Base-by-base conservation (phyloP, 1,139 yeast genomes). In the Kurtzmaniella quercitrusa region DNA sequence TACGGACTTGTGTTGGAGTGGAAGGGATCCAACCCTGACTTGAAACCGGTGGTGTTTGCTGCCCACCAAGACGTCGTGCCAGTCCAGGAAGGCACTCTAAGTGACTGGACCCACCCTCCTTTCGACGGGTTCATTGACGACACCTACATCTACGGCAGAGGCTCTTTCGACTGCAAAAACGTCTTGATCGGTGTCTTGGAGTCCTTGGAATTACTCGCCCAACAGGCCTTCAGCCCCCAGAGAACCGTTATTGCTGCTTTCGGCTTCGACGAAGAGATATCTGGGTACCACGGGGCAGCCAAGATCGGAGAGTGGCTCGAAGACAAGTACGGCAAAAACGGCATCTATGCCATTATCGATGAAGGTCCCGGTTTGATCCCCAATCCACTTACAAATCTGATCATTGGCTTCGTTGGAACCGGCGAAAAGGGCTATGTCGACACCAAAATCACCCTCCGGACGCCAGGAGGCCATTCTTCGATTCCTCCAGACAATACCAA, bases 391-490 rank as follows among this genome's bases (percentile, higher is more conserved):
- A 47, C 66, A 42, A 51, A 60, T 47, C 54, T 52, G 48, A 51
- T 59, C 46, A 57, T 58, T 45, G 71, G 59, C 17, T 43, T 46
- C 38, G 42, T 17, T 37, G 75, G 78, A 16, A 78, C 81, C 29
- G 79, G 80, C 31, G 93, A 85, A 55, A 84, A 84, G 63, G 93
- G 93, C 0, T 75, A 75, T 50, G 53, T 77, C 41, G 83, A 82
- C 53, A 56, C 75, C 9, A 54, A 59, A 11, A 66, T 81, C 38
- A 64, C 70, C 3, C 60, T 84, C 21, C 65, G 63, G 16, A 77
- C 85, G 1, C 78, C 79, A 9, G 91, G 91, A 42, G 91, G 91
- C 2, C 91, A 85, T 54, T 81, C 90, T 1, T 79, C 86, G 1
- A 62, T 76, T n/a, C 91, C 91, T 10, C 85, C 85, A 6, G 79